Base-by-base conservation (phyloP, 345 rosid species). In the Sisymbrium irio region DNA sequence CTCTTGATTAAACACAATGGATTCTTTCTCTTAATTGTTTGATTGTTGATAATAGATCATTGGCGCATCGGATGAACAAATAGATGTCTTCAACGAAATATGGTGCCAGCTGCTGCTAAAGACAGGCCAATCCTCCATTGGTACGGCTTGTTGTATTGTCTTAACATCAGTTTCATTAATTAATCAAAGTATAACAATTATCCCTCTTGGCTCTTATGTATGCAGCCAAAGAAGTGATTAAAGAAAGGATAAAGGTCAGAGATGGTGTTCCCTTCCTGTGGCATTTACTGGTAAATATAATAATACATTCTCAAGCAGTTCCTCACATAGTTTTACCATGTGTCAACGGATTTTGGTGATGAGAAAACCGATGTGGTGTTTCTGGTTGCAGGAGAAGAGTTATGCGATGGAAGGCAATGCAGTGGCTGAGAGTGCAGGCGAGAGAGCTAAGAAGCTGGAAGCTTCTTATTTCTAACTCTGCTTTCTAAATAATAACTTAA, bases 31-130 rank as follows among this genome's bases (percentile, higher is more conserved):
- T 17, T 6, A 14, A 69, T 14, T 63, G 6, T 39, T 70, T 27
- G 19, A 50, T 14, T 50, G 14, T 62, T 54, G 7, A 57, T 72
- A 66, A 37, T 68, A 93, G 98, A 82, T 83, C 33, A 80, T 91
- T 2, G 96, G 92, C 46, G 98, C 97, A 72, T 94, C 98, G 6
- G 93, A 87, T 74, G 97, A 91, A 81, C 97, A 89, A 63, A 83
- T 87, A 20, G 98, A 94, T 67, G 97, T 91, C n/a, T 94, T 91
- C 60, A 87, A 85, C 40, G 97, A 94, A 78, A 83, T 94, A 53
- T 94, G 90, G 94, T 89, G 79, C 70, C 65, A n/a, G 36, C 47
- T 89, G 82, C 74, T 94, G 65, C 85, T 94, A 54, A 81, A 84
- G 27, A 74, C 82, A 37, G 96, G 91, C 69, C 80, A 83, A 87